These are phyloP conservation scores for Vitis hybrid DNA, from an alignment of 177 flowering plant species.

Conservation along the genomic window DNA sequence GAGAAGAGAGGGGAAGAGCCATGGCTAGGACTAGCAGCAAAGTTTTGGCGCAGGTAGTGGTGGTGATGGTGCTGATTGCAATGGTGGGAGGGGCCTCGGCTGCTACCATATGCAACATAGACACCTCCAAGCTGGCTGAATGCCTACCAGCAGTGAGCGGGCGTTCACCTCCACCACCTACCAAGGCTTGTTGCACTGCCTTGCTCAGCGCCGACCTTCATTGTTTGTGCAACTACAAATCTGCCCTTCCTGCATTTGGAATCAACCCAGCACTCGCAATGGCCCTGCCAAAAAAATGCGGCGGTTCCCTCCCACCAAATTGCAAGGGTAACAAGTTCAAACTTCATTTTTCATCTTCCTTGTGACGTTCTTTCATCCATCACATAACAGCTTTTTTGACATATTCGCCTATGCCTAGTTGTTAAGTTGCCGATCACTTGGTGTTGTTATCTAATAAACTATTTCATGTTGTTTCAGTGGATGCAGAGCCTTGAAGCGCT, in stretches of 20 bases:
- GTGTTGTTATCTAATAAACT: not conserved
- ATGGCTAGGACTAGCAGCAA: not conserved
- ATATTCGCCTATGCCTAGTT: too few relatives aligned
- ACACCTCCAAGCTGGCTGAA: conserved; percentile 28
- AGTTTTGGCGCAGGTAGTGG: not conserved
- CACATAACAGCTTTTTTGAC: not conserved
- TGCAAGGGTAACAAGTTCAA: conserved; percentile 21
- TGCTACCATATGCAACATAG: conserved; percentile 47
- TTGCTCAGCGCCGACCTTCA: conserved; percentile 37
- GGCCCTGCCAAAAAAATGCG: conserved; percentile 33
- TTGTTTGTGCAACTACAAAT: conserved; percentile 52
- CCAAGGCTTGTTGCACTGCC: conserved; percentile 40
- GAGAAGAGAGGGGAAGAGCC: too few relatives aligned
- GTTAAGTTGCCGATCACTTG: too few relatives aligned
- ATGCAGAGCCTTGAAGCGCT: conserved; percentile 1
- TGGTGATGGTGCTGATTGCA: conserved; percentile 10
- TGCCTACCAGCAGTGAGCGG: conserved; percentile 59
- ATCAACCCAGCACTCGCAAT: conserved; percentile 44
- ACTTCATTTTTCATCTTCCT: too few relatives aligned
- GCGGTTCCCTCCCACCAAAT: conserved; percentile 26
- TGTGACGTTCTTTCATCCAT: too few relatives aligned
- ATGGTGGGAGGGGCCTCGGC: conserved; percentile 18
- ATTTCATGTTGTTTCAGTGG: not conserved
- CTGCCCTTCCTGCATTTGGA: conserved; percentile 38
- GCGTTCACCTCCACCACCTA: conserved; percentile 35